These are phyloP conservation scores for Fibroporia radiculosa DNA, from an alignment of 768 basidiomycete species.

Conservation along the genomic window DNA sequence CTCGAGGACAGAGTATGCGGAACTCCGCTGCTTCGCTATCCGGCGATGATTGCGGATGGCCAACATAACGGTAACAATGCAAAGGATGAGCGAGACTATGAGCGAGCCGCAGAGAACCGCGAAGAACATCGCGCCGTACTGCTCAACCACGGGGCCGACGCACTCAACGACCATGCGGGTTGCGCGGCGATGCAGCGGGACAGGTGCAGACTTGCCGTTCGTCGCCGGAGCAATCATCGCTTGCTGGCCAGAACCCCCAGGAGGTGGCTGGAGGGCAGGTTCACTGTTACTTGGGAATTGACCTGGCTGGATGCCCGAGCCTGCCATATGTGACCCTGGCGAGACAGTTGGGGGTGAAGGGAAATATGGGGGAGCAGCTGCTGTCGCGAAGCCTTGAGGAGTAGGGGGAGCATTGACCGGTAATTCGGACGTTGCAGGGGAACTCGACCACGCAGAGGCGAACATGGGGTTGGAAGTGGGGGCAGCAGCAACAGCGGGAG, in stretches of 20 bases:
- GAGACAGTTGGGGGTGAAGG: not conserved
- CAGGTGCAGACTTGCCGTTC: not conserved
- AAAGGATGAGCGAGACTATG: constrained; percentile 2
- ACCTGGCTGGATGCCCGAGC: no score
- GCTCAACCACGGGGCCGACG: constrained; percentile 6
- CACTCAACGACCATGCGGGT: constrained; percentile 3
- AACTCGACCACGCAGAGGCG: constrained; percentile 2
- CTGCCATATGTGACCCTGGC: not conserved
- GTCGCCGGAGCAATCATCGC: not conserved
- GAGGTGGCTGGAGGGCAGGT: not conserved
- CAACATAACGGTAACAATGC: constrained; percentile 7
- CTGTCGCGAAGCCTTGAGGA: no score
- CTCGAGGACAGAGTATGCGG: constrained; percentile 9
- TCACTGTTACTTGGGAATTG: no score
- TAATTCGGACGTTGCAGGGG: not conserved
- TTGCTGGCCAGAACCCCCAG: not conserved
- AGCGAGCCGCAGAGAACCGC: constrained; percentile 11
- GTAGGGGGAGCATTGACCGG: not conserved
- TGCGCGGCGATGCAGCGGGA: not conserved
- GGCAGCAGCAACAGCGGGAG: not conserved
- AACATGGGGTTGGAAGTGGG: constrained; percentile 1
- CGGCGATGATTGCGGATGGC: constrained; percentile 8
- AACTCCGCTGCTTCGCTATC: constrained; percentile 1
- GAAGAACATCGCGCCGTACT: constrained; percentile 12
- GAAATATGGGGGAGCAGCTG: not conserved